phyloP scores from a whole-genome alignment of 768 basidiomycete species.

The Cyclocybe cylindracea region DNA sequence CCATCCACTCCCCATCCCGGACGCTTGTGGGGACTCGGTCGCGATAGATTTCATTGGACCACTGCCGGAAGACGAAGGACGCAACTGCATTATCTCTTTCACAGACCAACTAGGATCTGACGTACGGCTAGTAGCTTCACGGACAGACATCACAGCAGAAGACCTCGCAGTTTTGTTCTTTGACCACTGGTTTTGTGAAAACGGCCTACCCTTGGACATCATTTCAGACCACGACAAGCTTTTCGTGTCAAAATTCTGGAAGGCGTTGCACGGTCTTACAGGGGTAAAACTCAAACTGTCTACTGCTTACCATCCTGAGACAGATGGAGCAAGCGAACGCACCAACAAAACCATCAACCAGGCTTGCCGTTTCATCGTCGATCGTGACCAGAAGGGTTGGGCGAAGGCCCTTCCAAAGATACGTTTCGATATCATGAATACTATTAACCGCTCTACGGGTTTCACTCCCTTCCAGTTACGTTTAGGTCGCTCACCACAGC shows the following conservation, averaged over 20 bases:
- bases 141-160: neutral
- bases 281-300: neutral
- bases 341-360: constrained; percentile 32
- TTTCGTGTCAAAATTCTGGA: neutral
- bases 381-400: constrained; percentile 32
- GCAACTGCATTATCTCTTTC: neutral
- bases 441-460: constrained; percentile 26
- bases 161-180: neutral
- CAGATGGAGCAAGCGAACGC: constrained; percentile 31
- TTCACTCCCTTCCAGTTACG: constrained; percentile 30
- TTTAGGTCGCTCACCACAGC: constrained; percentile 17
- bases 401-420: constrained; percentile 19
- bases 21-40: neutral
- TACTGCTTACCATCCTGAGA: constrained; percentile 35
- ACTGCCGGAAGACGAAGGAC: neutral
- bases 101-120: neutral
- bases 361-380: constrained; percentile 22
- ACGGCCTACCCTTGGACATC: neutral
- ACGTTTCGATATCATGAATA: constrained; percentile 33
- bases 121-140: neutral
- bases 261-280: neutral
- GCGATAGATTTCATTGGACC: neutral
- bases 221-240: neutral
- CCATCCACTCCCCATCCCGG: neutral
- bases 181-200: neutral